Base-by-base conservation (phyloP, 2,329 filamentous ascomycete species). In the Neofusicoccum cordaticola region DNA sequence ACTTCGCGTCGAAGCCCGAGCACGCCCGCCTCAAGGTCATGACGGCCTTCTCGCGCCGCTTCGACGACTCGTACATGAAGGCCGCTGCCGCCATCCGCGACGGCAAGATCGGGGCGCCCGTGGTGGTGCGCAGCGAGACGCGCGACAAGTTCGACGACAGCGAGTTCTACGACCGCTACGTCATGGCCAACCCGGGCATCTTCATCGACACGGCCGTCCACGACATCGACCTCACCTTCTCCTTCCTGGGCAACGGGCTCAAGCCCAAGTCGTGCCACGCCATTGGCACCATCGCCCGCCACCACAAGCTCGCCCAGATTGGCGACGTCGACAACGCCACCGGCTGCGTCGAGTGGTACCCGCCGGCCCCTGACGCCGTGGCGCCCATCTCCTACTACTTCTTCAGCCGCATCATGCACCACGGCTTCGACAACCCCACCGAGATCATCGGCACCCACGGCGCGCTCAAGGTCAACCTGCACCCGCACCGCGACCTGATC, bases 321-420 rank as follows among this genome's bases (percentile, higher is more conserved):
- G 71, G 75, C 19, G 80, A 82, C 66, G 75, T 74, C n/a, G 80
- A 82, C 68, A 82, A 81, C 63, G 79, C 74, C 4, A 74, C 82
- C 3, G 80, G 78, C 3, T 72, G 79, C n/a, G 77, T 82, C 48
- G 79, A 82, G 67, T 82, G 78, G 67, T 78, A 73, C 71, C 42
- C 62, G 31, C 62, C 41, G 3, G 12, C 62, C 6, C 17, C 51
- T 2, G 51, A 19, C 27, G 31, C 11, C 7, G 74, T 73, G 35
- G 79, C 79, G 4, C 76, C 77, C 64, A 79, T 82, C 37, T 79
- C 80, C 0, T 76, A 80, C 66, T 80, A 78, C 68, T 81, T 81
- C 68, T 77, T 75, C 62, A 78, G 76, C 4, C 75, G 81, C 35
- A 82, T 77, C 66, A 75, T 75, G 68, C 72, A 76, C 0, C 76